phyloP scores from a whole-genome alignment of 805 yeast genomes.

The Torulaspora microellipsoides region DNA sequence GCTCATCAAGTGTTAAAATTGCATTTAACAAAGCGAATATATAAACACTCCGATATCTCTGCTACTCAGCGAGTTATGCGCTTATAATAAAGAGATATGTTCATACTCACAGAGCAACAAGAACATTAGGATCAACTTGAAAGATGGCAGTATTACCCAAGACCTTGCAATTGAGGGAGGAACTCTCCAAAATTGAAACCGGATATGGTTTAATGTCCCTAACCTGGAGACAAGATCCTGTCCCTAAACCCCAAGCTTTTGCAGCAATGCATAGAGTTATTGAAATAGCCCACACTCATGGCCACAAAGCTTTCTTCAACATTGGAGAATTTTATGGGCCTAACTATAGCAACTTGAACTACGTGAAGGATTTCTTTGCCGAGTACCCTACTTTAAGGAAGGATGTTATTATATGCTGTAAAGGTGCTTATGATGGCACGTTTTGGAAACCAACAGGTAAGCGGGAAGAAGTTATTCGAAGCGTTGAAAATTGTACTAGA shows the following conservation, averaged over 20 bases:
- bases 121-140: background rate
- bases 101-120: no score
- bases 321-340: constrained; percentile 78
- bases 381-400: constrained; percentile 51
- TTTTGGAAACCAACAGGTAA: constrained; percentile 47
- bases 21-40: no score
- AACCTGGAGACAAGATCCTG: constrained; percentile 62
- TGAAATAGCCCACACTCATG: constrained; percentile 32
- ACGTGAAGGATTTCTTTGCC: constrained; percentile 54
- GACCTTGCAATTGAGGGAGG: constrained; percentile 20
- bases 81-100: no score
- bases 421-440: constrained; percentile 51
- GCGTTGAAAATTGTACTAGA: constrained; percentile 43
- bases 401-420: constrained; percentile 58
- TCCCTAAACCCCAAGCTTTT: constrained; percentile 50
- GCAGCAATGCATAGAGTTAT: constrained; percentile 51
- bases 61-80: no score
- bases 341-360: constrained; percentile 47
- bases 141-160: constrained; percentile 13
- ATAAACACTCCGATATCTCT: no score
- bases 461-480: constrained; percentile 41
- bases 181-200: constrained; percentile 16
- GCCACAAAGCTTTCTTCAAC: constrained; percentile 50
- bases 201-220: constrained; percentile 84
- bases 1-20: no score